A percentile compares a stretch with the other conserved stretches of the same genome.
phyloP scores from a whole-genome alignment of 2,329 filamentous ascomycete species.

The Colletotrichum chlorophyti region DNA sequence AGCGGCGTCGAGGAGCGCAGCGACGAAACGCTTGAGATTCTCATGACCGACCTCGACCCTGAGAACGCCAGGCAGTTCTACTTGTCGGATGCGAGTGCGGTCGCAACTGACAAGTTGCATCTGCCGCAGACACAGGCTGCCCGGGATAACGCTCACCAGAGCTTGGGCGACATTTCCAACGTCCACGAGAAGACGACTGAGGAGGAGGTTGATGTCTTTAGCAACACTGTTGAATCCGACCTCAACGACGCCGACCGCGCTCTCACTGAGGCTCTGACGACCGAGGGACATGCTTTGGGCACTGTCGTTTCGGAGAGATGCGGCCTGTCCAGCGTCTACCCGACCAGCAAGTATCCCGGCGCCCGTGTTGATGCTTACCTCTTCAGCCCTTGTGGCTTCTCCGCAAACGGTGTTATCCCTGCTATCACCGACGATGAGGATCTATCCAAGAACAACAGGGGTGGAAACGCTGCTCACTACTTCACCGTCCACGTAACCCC shows the following conservation, averaged over 20 bases:
- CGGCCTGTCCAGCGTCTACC: slow-evolving; percentile 89
- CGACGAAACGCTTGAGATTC: slow-evolving; percentile 79
- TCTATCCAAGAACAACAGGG: slow-evolving; percentile 34
- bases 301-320: slow-evolving; percentile 91
- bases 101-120: slow-evolving; percentile 78
- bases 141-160: slow-evolving; percentile 64
- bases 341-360: slow-evolving; percentile 85
- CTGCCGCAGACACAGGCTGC: slow-evolving; percentile 71
- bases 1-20: slow-evolving; percentile 53
- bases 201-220: slow-evolving; percentile 80
- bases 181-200: slow-evolving; percentile 50
- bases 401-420: slow-evolving; percentile 93
- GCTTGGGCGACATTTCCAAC: slow-evolving; percentile 64
- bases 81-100: slow-evolving; percentile 78
- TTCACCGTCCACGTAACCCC: slow-evolving; percentile 99
- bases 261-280: slow-evolving; percentile 78
- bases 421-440: slow-evolving; percentile 66
- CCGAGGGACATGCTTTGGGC: slow-evolving; percentile 91
- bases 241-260: slow-evolving; percentile 63
- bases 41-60: slow-evolving; percentile 75
- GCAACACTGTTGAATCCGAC: slow-evolving; percentile 64
- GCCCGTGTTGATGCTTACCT: slow-evolving; percentile 94
- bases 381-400: slow-evolving; percentile 96
- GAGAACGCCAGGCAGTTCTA: slow-evolving; percentile 77
- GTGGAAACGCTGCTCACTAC: slow-evolving; percentile 75